phyloP scores from a whole-genome alignment of 257 asterid species.

The Primulina huaijiensis region DNA sequence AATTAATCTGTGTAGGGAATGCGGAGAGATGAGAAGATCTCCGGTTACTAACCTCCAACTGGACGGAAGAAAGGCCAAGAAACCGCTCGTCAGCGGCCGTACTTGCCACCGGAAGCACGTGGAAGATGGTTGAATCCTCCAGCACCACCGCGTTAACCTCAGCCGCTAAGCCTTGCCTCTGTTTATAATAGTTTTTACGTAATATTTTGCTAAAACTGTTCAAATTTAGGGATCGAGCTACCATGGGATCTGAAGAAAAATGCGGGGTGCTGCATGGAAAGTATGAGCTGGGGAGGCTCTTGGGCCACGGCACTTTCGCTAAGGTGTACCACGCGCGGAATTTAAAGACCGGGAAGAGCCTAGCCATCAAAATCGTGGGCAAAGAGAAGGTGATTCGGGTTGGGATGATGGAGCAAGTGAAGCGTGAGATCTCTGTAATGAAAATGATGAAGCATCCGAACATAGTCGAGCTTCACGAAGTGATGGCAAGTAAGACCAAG shows the following conservation, averaged over 20 bases:
- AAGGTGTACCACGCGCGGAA: constrained; percentile 49
- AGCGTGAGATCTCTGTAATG: constrained; percentile 54
- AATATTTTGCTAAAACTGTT: background rate
- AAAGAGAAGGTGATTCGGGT: constrained; percentile 53
- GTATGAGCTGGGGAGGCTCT: constrained; percentile 50
- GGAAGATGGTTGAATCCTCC: constrained; percentile 65
- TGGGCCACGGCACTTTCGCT: constrained; percentile 64
- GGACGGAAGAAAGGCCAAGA: constrained; percentile 35
- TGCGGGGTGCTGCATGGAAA: constrained; percentile 40
- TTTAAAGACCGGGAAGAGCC: constrained; percentile 41
- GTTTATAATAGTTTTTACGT: background rate
- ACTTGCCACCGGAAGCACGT: constrained; percentile 87
- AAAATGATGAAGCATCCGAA: constrained; percentile 56
- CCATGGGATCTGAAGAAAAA: constrained; percentile 33
- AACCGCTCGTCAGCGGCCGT: constrained; percentile 48
- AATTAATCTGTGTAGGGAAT: constrained; percentile 44
- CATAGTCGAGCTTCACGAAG: constrained; percentile 54
- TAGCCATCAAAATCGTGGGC: constrained; percentile 55
- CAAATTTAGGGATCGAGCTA: background rate
- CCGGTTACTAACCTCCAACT: constrained; percentile 42
- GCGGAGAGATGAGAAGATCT: constrained; percentile 69
- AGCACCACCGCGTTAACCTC: background rate
- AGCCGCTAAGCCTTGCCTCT: background rate
- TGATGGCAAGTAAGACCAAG: constrained; percentile 56
- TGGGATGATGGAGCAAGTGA: constrained; percentile 65